Evolutionary conservation across 331 rosid species (phyloP).

Genomic region (Acacia concinna): DNA sequence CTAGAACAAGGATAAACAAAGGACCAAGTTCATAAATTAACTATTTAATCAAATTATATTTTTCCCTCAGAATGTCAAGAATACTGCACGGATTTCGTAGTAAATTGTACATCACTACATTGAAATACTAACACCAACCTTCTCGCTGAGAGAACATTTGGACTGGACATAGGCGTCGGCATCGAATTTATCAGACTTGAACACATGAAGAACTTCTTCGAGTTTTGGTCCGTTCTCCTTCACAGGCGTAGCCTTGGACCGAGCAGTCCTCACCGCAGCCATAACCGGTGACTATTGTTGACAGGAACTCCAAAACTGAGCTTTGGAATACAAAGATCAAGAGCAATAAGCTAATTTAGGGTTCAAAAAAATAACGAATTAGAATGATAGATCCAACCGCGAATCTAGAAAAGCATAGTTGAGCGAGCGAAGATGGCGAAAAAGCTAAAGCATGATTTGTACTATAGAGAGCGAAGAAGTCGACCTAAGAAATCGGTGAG

Average conservation of each 20-base stretch:
- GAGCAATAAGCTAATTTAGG: conserved; percentile 34
- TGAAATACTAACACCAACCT: conserved; percentile 43
- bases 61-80: neutral
- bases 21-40: neutral
- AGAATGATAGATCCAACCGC: conserved; percentile 43
- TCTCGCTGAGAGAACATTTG: conserved; percentile 81
- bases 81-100: neutral
- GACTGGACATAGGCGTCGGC: conserved; percentile 73
- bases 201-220: conserved; percentile 78
- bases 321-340: conserved; percentile 25
- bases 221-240: conserved; percentile 80
- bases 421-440: conserved; percentile 5
- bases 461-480: neutral
- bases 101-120: neutral
- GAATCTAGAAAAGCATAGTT: conserved; percentile 1
- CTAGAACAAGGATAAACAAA: neutral
- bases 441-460: conserved; percentile 21
- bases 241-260: conserved; percentile 57
- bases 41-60: neutral
- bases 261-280: conserved; percentile 77
- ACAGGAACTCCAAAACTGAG: neutral
- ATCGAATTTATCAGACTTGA: conserved; percentile 86
- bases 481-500: conserved; percentile 36
- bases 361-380: conserved; percentile 11
- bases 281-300: conserved; percentile 35